Evolutionary conservation across 2,329 filamentous ascomycete species (phyloP).

Genomic region (Arthroderma uncinatum): DNA sequence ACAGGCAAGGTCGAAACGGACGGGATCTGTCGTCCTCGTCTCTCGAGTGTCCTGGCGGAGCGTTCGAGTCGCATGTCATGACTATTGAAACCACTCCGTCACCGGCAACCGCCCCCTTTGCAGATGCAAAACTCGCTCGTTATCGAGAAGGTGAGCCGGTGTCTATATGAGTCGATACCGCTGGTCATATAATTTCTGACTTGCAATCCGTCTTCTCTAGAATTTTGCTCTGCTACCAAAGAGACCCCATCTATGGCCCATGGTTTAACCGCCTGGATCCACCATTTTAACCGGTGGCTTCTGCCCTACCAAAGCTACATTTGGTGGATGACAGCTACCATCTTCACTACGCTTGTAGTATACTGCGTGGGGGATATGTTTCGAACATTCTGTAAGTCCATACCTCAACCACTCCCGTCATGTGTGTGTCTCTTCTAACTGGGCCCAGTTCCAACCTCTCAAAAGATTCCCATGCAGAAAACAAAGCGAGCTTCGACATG

Average conservation of each 20-base stretch:
- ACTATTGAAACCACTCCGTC: constrained; percentile 8
- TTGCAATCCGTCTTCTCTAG: background rate
- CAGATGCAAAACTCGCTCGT: constrained; percentile 14
- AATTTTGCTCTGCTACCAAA: constrained; percentile 14
- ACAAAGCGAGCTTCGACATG: constrained; percentile 16
- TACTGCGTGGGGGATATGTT: constrained; percentile 9
- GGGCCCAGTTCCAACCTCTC: background rate
- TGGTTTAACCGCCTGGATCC: constrained; percentile 3
- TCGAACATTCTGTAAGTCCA: constrained; percentile 8
- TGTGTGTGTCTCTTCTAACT: background rate
- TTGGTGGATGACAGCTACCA: constrained; percentile 9
- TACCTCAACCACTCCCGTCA: background rate
- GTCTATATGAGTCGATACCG: too few species aligned
- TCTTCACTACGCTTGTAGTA: constrained; percentile 1
- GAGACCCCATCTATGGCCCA: background rate
- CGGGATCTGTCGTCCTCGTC: constrained; percentile 4
- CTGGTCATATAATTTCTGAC: background rate
- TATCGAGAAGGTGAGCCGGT: constrained; percentile 14
- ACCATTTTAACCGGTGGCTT: constrained; percentile 5
- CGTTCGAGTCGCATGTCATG: constrained; percentile 6
- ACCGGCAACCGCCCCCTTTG: background rate
- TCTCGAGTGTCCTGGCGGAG: constrained; percentile 7
- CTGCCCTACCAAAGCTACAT: background rate
- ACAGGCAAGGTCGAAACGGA: constrained; percentile 31
- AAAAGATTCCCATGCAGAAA: background rate